Conservation (phyloP, 441 rosid genomes). For the Theobroma grandiflorum region DNA sequence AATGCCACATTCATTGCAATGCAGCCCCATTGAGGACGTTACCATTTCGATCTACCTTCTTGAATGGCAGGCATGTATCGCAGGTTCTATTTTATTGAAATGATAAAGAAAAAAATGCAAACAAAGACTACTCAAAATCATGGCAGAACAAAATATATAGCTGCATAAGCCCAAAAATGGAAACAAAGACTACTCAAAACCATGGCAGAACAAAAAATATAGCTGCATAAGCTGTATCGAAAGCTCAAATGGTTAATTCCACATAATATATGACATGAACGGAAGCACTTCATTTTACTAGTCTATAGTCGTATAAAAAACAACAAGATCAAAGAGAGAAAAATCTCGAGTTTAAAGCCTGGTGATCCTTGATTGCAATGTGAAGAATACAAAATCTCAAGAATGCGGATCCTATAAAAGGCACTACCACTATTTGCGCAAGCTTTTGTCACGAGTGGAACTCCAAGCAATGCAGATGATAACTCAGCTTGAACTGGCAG, state of each 20-base stretch:
- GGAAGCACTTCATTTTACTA: constrained; percentile 4
- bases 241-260: not conserved
- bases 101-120: not conserved
- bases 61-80: not conserved
- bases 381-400: constrained; percentile 24
- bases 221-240: not conserved
- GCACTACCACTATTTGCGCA: constrained; percentile 1
- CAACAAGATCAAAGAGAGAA: not conserved
- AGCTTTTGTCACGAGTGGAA: not conserved
- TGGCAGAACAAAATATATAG: not conserved
- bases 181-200: too few species aligned
- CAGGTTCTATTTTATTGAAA: not conserved
- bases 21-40: not conserved
- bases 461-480: not conserved
- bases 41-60: not conserved
- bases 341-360: not conserved
- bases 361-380: not conserved
- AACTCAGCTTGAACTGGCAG: constrained; percentile 47
- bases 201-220: not conserved
- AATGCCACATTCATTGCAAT: not conserved
- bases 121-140: too few species aligned
- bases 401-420: constrained; percentile 10
- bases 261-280: not conserved
- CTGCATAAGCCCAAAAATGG: too few species aligned
- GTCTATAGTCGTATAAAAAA: not conserved